A percentile compares a stretch with the other conserved stretches of the same genome.
These are phyloP conservation scores for Dactylellina drechsleri DNA, from an alignment of 2,329 filamentous ascomycete genomes.

Conservation along the genomic window DNA sequence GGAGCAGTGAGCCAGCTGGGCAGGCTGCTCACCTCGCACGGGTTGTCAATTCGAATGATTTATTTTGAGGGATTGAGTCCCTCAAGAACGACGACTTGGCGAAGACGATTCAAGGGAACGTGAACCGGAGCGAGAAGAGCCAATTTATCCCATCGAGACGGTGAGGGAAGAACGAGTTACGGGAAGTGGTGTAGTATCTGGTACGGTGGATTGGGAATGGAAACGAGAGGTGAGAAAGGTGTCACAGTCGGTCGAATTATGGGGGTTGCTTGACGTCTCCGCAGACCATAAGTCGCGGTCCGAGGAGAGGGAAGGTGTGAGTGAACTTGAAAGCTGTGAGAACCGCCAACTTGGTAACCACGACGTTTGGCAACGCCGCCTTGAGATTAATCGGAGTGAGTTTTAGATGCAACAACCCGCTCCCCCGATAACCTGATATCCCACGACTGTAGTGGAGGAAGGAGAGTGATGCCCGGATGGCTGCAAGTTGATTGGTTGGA, in stretches of 20 bases:
- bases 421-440: constrained; percentile 21
- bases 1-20: constrained; percentile 51
- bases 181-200: constrained; percentile 5
- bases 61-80: constrained; percentile 37
- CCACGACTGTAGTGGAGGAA: constrained; percentile 37
- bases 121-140: constrained; percentile 37
- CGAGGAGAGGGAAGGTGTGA: constrained; percentile 53
- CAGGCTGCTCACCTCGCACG: constrained; percentile 53
- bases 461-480: constrained; percentile 26
- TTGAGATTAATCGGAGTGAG: constrained; percentile 16
- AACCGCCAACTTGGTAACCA: constrained; percentile 55
- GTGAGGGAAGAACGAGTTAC: constrained; percentile 19
- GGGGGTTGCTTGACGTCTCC: constrained; percentile 54
- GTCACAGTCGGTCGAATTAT: constrained; percentile 44
- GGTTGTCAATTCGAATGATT: constrained; percentile 49
- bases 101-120: constrained; percentile 30
- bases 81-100: constrained; percentile 17
- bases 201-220: not conserved
- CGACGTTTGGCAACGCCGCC: constrained; percentile 55
- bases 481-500: constrained; percentile 8
- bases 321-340: constrained; percentile 51
- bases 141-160: constrained; percentile 53
- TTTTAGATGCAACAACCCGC: constrained; percentile 38
- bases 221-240: not conserved
- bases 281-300: constrained; percentile 53